Percentiles rank a stretch among this genome's conserved stretches.
phyloP scores from a whole-genome alignment of 2,329 filamentous ascomycete genomes.

The Dactylonectria macrodidyma region DNA sequence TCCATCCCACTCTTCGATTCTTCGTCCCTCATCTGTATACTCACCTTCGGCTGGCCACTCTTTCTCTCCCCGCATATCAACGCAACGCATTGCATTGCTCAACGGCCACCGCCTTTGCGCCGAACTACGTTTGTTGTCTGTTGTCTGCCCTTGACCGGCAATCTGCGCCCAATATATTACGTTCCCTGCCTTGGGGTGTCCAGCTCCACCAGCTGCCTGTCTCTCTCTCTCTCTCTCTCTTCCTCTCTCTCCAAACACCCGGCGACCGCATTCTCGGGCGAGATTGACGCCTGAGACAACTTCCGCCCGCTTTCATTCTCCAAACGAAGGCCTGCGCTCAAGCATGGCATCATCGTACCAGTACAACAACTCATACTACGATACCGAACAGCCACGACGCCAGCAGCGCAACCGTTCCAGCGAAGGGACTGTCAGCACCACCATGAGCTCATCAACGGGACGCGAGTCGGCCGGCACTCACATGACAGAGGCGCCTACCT shows the following conservation, averaged over 20 bases:
- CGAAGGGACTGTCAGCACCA: slow-evolving; percentile 91
- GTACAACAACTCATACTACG: slow-evolving; percentile 69
- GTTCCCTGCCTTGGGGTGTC: slow-evolving; percentile 1
- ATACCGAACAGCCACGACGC: slow-evolving; percentile 58
- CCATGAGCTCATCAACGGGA: slow-evolving; percentile 81
- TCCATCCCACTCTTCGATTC: slow-evolving; percentile 8
- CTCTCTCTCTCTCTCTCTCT: neutral
- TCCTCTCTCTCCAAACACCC: slow-evolving; percentile 2
- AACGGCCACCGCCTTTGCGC: slow-evolving; percentile 28
- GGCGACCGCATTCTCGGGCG: slow-evolving; percentile 32
- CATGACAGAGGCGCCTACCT: slow-evolving; percentile 90
- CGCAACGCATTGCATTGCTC: slow-evolving; percentile 12
- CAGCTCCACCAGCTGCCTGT: slow-evolving; percentile 12
- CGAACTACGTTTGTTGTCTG: slow-evolving; percentile 11
- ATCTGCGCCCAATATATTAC: slow-evolving; percentile 23
- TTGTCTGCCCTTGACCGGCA: slow-evolving; percentile 18
- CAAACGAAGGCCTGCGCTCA: slow-evolving; percentile 41
- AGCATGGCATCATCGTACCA: slow-evolving; percentile 69
- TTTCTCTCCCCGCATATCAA: slow-evolving; percentile 8
- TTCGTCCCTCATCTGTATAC: slow-evolving; percentile 8
- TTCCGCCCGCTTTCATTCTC: slow-evolving; percentile 27
- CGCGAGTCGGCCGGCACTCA: slow-evolving; percentile 86
- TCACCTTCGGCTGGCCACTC: slow-evolving; percentile 18
- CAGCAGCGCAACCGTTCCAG: slow-evolving; percentile 78
- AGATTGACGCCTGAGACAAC: slow-evolving; percentile 42